Percentiles rank a stretch among this genome's conserved stretches.
Evolutionary conservation across 2,329 filamentous ascomycete species (phyloP).

Genomic region (Thelonectria discophora): DNA sequence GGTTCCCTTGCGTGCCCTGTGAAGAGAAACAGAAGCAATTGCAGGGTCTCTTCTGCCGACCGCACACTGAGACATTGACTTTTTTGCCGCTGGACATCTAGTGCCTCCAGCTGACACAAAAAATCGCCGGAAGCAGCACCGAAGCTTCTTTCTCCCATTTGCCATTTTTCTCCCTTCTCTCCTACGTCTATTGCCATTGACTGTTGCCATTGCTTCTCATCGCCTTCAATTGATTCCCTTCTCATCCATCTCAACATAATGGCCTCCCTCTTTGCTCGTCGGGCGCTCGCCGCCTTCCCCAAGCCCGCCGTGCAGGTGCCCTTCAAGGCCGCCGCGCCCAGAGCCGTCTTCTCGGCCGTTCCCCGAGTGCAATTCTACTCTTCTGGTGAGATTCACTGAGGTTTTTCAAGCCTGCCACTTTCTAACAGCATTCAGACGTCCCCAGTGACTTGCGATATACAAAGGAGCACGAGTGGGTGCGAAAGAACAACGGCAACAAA

Average conservation of each 20-base stretch:
- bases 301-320: slow-evolving; percentile 34
- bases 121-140: slow-evolving; percentile 14
- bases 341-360: slow-evolving; percentile 24
- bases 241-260: slow-evolving; percentile 23
- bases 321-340: slow-evolving; percentile 29
- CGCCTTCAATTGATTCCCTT: neutral
- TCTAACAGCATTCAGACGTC: neutral
- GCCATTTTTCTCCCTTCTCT: neutral
- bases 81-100: too few species aligned
- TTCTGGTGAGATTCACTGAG: slow-evolving; percentile 19
- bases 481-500: slow-evolving; percentile 74
- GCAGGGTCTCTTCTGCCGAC: too few species aligned
- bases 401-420: neutral
- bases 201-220: neutral
- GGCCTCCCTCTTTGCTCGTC: slow-evolving; percentile 39
- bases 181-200: neutral
- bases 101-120: neutral
- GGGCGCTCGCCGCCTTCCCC: slow-evolving; percentile 38
- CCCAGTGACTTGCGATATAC: slow-evolving; percentile 65
- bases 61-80: too few species aligned
- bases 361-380: slow-evolving; percentile 38
- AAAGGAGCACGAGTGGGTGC: slow-evolving; percentile 93
- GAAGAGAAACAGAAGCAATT: too few species aligned
- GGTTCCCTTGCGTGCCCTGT: too few species aligned
- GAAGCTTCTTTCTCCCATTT: neutral